These are phyloP conservation scores for Phylloporus sp. DNA, from an alignment of 1,284 basidiomycete species.

Conservation along the genomic window DNA sequence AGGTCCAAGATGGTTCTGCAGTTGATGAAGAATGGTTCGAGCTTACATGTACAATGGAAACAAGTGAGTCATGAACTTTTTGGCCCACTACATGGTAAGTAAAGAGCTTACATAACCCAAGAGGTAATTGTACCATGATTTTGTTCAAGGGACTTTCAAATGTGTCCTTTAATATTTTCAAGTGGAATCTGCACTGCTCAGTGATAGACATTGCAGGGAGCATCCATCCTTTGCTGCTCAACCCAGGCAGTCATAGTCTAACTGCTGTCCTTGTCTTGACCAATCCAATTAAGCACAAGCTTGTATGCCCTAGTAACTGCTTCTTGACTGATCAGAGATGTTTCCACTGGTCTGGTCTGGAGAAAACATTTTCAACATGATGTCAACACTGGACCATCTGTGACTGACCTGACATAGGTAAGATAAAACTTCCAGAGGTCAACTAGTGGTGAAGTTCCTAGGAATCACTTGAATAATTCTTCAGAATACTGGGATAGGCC, in stretches of 20 bases:
- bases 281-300: conserved; percentile 90
- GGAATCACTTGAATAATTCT: conserved; percentile 79
- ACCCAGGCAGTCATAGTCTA: conserved; percentile 89
- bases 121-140: conserved; percentile 65
- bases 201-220: conserved; percentile 90
- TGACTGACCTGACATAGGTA: conserved; percentile 74
- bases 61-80: conserved; percentile 89
- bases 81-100: conserved; percentile 58
- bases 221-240: conserved; percentile 94
- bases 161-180: conserved; percentile 85
- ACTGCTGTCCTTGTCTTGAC: conserved; percentile 80
- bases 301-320: conserved; percentile 91
- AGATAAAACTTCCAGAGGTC: conserved; percentile 90
- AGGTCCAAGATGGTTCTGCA: conserved; percentile 72
- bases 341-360: conserved; percentile 59
- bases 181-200: conserved; percentile 93
- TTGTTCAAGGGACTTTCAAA: conserved; percentile 94
- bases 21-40: conserved; percentile 83
- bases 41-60: conserved; percentile 94
- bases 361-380: conserved; percentile 12
- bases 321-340: conserved; percentile 63
- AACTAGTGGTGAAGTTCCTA: conserved; percentile 82
- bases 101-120: not conserved
- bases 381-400: conserved; percentile 10
- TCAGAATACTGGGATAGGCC: conserved; percentile 73